Evolutionary conservation across 176 grass and related monocot species (phyloP).

Genomic region (Melocanna baccifera): DNA sequence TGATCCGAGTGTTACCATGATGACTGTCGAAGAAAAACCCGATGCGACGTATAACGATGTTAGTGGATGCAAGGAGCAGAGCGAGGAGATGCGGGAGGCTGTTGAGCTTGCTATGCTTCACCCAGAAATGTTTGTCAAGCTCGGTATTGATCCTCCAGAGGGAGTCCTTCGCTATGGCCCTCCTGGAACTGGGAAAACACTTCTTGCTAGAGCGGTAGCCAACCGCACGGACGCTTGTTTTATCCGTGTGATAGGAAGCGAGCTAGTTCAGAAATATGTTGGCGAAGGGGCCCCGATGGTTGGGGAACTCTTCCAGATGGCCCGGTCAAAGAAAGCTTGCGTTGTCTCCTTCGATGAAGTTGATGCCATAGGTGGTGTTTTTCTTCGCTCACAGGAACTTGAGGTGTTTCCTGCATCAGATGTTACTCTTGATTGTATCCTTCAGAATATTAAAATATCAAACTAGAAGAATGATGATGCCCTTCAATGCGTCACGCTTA

Average conservation of each 20-base stretch:
- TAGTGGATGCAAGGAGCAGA: constrained; percentile 79
- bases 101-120: constrained; percentile 85
- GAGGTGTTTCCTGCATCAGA: constrained; percentile 13
- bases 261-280: constrained; percentile 72
- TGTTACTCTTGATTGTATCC: neutral
- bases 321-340: constrained; percentile 73
- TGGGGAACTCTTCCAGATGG: constrained; percentile 72
- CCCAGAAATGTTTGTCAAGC: constrained; percentile 70
- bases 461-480: neutral
- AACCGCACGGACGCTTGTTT: constrained; percentile 76
- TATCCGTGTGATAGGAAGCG: constrained; percentile 76
- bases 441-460: neutral
- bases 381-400: constrained; percentile 1
- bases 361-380: constrained; percentile 67
- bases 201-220: constrained; percentile 65
- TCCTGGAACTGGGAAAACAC: constrained; percentile 70
- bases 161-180: constrained; percentile 77
- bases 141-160: constrained; percentile 71
- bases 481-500: neutral
- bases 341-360: constrained; percentile 87
- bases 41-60: constrained; percentile 83
- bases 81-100: constrained; percentile 78
- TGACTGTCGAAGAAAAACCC: constrained; percentile 83
- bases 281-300: constrained; percentile 68
- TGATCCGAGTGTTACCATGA: constrained; percentile 85